Base-by-base conservation (phyloP, 1,284 basidiomycete genomes). In the Takashimella tepidaria region DNA sequence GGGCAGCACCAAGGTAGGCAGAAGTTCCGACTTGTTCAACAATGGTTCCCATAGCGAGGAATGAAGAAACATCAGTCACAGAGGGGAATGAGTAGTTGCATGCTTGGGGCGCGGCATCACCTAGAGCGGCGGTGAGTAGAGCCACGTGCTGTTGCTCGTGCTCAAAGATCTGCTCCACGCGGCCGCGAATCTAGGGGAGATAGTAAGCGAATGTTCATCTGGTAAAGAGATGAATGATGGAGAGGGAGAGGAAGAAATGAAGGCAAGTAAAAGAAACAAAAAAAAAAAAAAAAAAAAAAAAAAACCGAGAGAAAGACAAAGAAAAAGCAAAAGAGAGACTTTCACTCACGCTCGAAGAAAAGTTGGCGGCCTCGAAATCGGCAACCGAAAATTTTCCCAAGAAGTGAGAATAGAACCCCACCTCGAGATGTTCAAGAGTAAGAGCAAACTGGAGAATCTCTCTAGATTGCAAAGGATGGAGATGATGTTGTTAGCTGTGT, bases 11-110 rank as follows among this genome's bases (percentile, higher is more conserved):
- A 46, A 56, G 53, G 59, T 67, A 68, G 22, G 63, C 66, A 16
- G 79, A 76, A 43, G 89, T 86, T 62, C 89, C 88, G 44, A 89
- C 80, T 57, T 83, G 81, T 77, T 92, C 89, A n/a, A 92, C 81
- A 2, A 85, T 75, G 59, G 57, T 47, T 16, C 64, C 58, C 31
- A 65, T 57, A 24, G 53, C 49, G 55, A 64, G 45, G 62, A 67
- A 66, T 2, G 63, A 84, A 8, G 80, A 55, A 45, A 89, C 86
- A 68, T 85, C 82, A 11, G 79, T 82, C 52, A 58, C 60, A 37
- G 10, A 8, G 27, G 55, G 50, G 27, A 61, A 61, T 19, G 45
- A 57, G 63, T 71, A 71, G 3, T 37, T 41, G 59, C 69, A 72
- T 3, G 55, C 48, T 62, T 77, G 56, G 16, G 79, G 77, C 0